Conservation (phyloP, 2,329 filamentous ascomycete species). For the Epichloe amarillans region DNA sequence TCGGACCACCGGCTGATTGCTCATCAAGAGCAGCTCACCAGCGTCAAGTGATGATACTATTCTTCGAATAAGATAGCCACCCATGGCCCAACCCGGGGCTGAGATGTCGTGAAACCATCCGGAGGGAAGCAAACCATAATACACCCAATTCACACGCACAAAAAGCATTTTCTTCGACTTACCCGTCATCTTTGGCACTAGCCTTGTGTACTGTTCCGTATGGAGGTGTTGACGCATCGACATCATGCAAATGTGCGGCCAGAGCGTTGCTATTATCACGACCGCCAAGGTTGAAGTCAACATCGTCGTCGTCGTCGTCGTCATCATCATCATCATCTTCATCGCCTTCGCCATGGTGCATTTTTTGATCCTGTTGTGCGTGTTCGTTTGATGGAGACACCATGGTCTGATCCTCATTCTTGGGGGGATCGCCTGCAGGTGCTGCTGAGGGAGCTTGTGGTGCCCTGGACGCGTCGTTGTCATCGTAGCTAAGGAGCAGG, state of each 20-base stretch:
- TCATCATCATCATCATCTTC: constrained; percentile 36
- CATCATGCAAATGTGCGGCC: constrained; percentile 17
- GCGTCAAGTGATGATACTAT: neutral
- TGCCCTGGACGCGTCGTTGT: constrained; percentile 38
- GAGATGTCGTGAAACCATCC: neutral
- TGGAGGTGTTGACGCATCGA: constrained; percentile 18
- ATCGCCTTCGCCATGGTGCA: constrained; percentile 23
- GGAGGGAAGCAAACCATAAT: neutral
- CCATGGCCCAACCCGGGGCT: neutral
- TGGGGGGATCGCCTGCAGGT: constrained; percentile 14
- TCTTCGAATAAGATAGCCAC: neutral
- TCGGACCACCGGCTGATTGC: neutral
- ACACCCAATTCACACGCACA: neutral
- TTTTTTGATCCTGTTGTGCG: constrained; percentile 24
- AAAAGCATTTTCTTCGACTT: constrained; percentile 14
- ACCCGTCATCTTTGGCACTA: constrained; percentile 45
- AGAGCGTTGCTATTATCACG: constrained; percentile 18
- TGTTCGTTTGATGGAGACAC: constrained; percentile 1
- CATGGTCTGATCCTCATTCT: constrained; percentile 16
- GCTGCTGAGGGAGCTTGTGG: constrained; percentile 18
- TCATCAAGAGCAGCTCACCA: neutral
- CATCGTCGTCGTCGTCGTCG: constrained; percentile 35
- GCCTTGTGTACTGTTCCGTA: constrained; percentile 36
- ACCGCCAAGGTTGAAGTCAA: constrained; percentile 45
- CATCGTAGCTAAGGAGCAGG: constrained; percentile 44